Percentiles rank a stretch among this genome's conserved stretches.
phyloP scores from a whole-genome alignment of 2,329 filamentous ascomycete genomes.

The Huntiella moniliformis region DNA sequence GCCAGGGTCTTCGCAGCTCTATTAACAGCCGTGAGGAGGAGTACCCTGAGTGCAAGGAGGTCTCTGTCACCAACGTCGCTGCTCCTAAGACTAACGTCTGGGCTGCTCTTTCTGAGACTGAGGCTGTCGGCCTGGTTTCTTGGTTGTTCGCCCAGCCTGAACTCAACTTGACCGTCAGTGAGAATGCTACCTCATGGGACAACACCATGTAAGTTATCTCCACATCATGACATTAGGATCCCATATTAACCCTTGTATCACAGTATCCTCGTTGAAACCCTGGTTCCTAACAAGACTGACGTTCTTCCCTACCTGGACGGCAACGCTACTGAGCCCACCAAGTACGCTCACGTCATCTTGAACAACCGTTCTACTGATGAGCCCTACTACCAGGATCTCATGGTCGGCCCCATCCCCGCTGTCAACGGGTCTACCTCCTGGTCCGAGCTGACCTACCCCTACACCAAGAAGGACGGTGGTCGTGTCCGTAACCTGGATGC shows the following conservation, averaged over 20 bases:
- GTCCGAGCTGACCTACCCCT: constrained; percentile 23
- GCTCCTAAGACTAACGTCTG: constrained; percentile 25
- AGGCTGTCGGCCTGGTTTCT: constrained; percentile 26
- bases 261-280: constrained; percentile 21
- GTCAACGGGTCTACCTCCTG: constrained; percentile 19
- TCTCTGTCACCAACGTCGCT: constrained; percentile 13
- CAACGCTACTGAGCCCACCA: constrained; percentile 17
- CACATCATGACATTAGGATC: not conserved
- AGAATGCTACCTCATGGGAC: constrained; percentile 21
- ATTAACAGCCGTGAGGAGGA: not conserved
- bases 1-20: not conserved
- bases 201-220: constrained; percentile 21
- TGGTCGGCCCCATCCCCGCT: constrained; percentile 30
- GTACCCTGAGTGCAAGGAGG: constrained; percentile 9
- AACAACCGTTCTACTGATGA: constrained; percentile 24
- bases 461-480: constrained; percentile 24
- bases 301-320: constrained; percentile 26
- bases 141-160: constrained; percentile 24
- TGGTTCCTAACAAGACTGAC: constrained; percentile 29
- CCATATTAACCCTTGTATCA: not conserved
- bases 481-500: constrained; percentile 19
- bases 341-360: constrained; percentile 28
- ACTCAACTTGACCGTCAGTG: constrained; percentile 26
- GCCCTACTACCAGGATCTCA: constrained; percentile 28
- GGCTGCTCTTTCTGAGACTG: constrained; percentile 20